Evolutionary conservation across 2,329 filamentous ascomycete genomes (phyloP), one percentile per base, ranked within the genome.

Genomic region (Aspergillus pseudotamarii): DNA sequence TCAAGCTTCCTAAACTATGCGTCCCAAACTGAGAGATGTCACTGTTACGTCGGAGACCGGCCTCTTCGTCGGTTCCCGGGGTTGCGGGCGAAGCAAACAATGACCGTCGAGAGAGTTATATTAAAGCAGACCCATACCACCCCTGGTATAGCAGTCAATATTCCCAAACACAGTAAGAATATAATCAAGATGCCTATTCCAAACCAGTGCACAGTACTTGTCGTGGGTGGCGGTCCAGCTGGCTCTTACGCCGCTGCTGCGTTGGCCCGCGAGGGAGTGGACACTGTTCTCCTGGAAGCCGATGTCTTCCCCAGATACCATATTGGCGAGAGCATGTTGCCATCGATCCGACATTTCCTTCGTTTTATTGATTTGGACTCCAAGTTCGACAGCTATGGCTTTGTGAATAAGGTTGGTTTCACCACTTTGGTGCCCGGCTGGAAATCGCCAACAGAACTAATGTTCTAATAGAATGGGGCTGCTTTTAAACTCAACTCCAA

Each of bases 321-420:
- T 43, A 57, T 57, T 30, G 54, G 54, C 21, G 54, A 57, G 54
- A 57, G 54, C 54, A 41, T 57, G 54, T 28, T 57, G 5, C 54
- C 54, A 26, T 57, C 54, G 16, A 45, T 57, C 21, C 32, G 54
- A 38, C 34, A 57, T 21, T 57, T 57, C 16, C 34, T 57, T 14
- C 54, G 34, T 36, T 57, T 57, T 43, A 45, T 57, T 28, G 54
- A 57, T 16, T 36, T 57, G 14, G 54, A 57, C 10, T 12, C 21
- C 14, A 57, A 41, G 32, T 57, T 57, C 19, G n/a, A 30, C 10
- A 14, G 19, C 6, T 28, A 57, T 21, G 54, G 54, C 16, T 48
- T 48, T 23, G 19, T 21, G 45, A 48, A 48, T 6, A 48, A 48
- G 45, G 45, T 48, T 21, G 11, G 32, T 34, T 34, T 34, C 32